These are phyloP conservation scores for Penicillium salamii DNA, from an alignment of 495 filamentous ascomycete genomes.

Conservation along the genomic window DNA sequence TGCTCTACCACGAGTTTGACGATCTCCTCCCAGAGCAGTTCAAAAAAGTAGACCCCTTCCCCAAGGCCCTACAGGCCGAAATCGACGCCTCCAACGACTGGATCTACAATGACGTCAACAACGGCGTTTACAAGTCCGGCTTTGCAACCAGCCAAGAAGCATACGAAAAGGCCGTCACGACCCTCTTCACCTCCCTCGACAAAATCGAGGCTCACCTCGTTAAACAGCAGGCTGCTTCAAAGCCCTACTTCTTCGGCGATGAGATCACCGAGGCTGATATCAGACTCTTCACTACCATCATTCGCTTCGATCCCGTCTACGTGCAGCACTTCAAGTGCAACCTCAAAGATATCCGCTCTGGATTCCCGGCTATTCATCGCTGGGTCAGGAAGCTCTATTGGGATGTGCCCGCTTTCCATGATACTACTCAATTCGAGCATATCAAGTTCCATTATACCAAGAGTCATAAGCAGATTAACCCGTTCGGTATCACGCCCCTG, in stretches of 20 bases:
- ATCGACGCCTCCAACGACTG: slow-evolving; percentile 79
- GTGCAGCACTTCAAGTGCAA: slow-evolving; percentile 97
- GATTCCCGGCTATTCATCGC: slow-evolving; percentile 65
- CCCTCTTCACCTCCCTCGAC: slow-evolving; percentile 72
- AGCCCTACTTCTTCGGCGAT: slow-evolving; percentile 65
- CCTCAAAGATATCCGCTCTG: slow-evolving; percentile 74
- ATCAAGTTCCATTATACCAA: slow-evolving; percentile 73
- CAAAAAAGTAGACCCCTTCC: slow-evolving; percentile 63
- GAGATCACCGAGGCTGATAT: slow-evolving; percentile 79
- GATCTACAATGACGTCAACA: slow-evolving; percentile 83
- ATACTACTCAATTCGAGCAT: slow-evolving; percentile 67
- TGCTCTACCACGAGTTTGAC: slow-evolving; percentile 75
- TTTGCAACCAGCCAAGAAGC: slow-evolving; percentile 75
- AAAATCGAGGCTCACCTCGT: slow-evolving; percentile 64
- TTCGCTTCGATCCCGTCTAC: slow-evolving; percentile 85
- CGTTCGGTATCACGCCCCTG: slow-evolving; percentile 59
- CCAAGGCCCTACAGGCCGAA: slow-evolving; percentile 49
- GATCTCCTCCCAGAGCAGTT: slow-evolving; percentile 55
- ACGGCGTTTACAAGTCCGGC: slow-evolving; percentile 78
- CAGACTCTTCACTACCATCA: slow-evolving; percentile 75
- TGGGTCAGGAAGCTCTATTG: slow-evolving; percentile 71
- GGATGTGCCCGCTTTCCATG: slow-evolving; percentile 58
- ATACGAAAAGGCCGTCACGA: slow-evolving; percentile 64
- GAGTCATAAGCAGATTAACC: slow-evolving; percentile 69
- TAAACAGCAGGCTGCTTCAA: slow-evolving; percentile 34